Evolutionary conservation across 164 flowering plant species (phyloP).

Genomic region (Saururus chinensis): DNA sequence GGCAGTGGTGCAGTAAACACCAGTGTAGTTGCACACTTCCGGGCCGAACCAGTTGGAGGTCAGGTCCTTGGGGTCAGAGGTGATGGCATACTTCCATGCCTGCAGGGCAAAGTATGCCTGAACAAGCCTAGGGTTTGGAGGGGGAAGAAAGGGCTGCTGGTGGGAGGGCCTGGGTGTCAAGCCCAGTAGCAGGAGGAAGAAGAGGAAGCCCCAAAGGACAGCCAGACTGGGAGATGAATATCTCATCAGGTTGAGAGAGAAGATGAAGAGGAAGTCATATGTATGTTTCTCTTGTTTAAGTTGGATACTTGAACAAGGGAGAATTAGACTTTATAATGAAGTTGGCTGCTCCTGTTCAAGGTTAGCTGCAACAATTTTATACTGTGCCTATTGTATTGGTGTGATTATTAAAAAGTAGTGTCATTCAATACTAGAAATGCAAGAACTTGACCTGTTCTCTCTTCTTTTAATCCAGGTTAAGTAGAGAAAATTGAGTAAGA

Average conservation of each 20-base stretch:
- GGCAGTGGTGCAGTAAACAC: conserved; percentile 71
- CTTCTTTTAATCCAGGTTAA: neutral
- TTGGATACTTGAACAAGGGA: neutral
- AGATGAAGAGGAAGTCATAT: neutral
- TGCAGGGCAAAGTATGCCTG: conserved; percentile 62
- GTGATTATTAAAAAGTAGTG: neutral
- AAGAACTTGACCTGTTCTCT: neutral
- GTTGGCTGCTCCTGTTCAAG: neutral
- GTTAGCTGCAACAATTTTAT: neutral
- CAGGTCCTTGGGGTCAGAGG: conserved; percentile 49
- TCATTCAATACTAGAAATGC: neutral
- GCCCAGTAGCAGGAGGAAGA: conserved; percentile 1
- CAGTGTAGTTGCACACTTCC: conserved; percentile 62
- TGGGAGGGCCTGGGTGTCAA: neutral
- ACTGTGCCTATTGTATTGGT: neutral
- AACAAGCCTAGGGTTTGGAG: conserved; percentile 34
- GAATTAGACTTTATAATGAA: neutral
- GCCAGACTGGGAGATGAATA: neutral
- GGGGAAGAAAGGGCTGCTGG: conserved; percentile 1
- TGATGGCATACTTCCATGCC: conserved; percentile 56
- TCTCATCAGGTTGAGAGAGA: neutral
- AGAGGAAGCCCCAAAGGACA: neutral
- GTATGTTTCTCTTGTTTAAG: neutral
- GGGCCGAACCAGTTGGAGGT: conserved; percentile 59
- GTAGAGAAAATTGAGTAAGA: neutral